Base-by-base conservation (phyloP, 164 flowering plant species). In the Platanus orientalis region DNA sequence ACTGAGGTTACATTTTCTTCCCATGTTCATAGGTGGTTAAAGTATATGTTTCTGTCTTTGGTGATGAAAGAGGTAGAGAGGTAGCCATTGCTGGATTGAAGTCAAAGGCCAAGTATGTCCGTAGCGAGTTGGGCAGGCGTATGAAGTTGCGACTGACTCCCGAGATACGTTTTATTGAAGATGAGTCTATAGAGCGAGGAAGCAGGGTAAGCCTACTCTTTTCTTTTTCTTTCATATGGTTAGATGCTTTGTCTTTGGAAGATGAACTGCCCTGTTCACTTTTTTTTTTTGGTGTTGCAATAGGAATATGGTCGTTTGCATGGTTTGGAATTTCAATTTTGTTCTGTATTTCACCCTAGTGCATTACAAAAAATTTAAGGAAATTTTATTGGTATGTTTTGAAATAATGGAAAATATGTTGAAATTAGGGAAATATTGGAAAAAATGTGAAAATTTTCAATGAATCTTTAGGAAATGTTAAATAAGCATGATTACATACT, bases 41-140 rank as follows among this genome's bases (percentile, higher is more conserved):
- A 71, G 99, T 88, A 25, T 95, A 88, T 80, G 90, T 92, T 39
- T 95, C 97, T 48, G 90, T 95, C 21, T 95, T 95, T 69, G 96
- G 97, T 4, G 97, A 92, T 75, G 91, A 90, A 69, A 88, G 92
- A 80, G 97, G 97, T 67, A 85, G 78, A 68, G 94, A 86, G 63
- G 80, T 92, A 34, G 99, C 97, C 1, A 72, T 95, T 58, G 83
- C 97, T 27, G 97, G 97, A 32, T 71, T 95, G 67, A 88, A 92
- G 69, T 77, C 96, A n/a, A 95, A 92, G 72, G 87, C 91, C 30
- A 95, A 89, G 61, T 95, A 95, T 76, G 90, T 92, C 17, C 80
- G 99, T 11, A 64, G 89, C 71, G 72, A 71, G 71, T 64, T 95
- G 59, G 99, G 97, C 16, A 89, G 73, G 76, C 94, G 97, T 20